These are phyloP conservation scores for Camelina hispida DNA, from an alignment of 345 rosid genomes.

Conservation along the genomic window DNA sequence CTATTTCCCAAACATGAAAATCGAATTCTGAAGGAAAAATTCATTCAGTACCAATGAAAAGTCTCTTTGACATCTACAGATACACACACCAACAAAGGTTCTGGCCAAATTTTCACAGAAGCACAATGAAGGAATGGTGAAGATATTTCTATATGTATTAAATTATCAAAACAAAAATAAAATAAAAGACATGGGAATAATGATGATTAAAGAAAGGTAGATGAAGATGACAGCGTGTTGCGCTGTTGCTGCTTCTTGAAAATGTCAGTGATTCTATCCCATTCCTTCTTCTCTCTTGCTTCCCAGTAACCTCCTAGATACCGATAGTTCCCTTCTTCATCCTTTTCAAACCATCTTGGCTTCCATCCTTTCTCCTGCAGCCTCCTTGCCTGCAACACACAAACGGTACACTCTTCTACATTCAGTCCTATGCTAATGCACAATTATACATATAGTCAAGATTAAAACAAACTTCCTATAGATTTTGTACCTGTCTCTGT, in stretches of 20 bases:
- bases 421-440: slow-evolving; percentile 19
- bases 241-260: slow-evolving; percentile 62
- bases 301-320: slow-evolving; percentile 96
- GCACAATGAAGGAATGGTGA: slow-evolving; percentile 44
- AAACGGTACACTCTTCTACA: slow-evolving; percentile 16
- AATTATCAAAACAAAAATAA: not conserved
- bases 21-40: not conserved
- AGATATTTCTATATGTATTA: slow-evolving; percentile 35
- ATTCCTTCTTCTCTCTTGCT: slow-evolving; percentile 68
- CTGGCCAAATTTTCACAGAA: slow-evolving; percentile 43
- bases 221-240: slow-evolving; percentile 44
- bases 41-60: slow-evolving; percentile 21
- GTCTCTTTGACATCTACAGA: slow-evolving; percentile 31
- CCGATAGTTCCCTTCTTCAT: slow-evolving; percentile 84
- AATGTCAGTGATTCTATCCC: slow-evolving; percentile 77
- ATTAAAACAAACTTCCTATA: not conserved
- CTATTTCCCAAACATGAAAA: not conserved
- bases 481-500: slow-evolving; percentile 85
- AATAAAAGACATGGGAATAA: slow-evolving; percentile 8
- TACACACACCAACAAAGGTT: slow-evolving; percentile 41
- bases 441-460: not conserved
- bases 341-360: slow-evolving; percentile 89
- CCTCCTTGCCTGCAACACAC: slow-evolving; percentile 77
- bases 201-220: slow-evolving; percentile 24
- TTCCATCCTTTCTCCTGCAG: slow-evolving; percentile 99